Base-by-base conservation (phyloP, 345 rosid genomes). In the Rhodamnia argentea region DNA sequence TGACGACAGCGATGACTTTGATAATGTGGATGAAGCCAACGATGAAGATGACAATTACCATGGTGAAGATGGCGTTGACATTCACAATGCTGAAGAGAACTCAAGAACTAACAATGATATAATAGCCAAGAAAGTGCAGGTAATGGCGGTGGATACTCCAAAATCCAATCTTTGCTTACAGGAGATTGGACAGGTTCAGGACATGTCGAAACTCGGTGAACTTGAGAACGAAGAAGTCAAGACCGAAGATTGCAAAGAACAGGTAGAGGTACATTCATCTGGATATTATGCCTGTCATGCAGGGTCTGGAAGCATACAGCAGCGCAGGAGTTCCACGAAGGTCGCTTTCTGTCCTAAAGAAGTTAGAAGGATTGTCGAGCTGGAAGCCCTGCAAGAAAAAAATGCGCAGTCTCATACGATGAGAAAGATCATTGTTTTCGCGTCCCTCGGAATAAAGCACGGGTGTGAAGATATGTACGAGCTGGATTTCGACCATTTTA, bases 331-430 rank as follows among this genome's bases (percentile, higher is more conserved):
- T 70, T 70, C 81, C 81, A 18, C 26, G 10, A 92, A 93, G 87
- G 82, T 91, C 37, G 93, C 95, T 82, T 92, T 93, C 85, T 93
- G 95, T 88, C 94, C 95, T 0, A 92, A 87, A 85, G 95, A 93
- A 91, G 90, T 90, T 20, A 89, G 86, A 88, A 88, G 86, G 83
- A 90, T 93, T 3, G 86, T 92, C 1, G 93, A 90, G 37, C 85
- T 90, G 6, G 92, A 90, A 78, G 74, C 47, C 42, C 91, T 93
- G 29, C 57, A n/a, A 53, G 29, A 52, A 78, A 92, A 89, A 86
- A 92, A 91, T 86, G 93, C 94, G 53, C 92, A 92, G 86, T 90
- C 92, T 62, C 95, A 92, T 87, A 91, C 95, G 74, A 90, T 91
- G 74, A 91, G 95, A 85, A 92, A 92, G 86, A 91, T 93, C 70